Evolutionary conservation across 176 grass and related monocot genomes (phyloP).

Genomic region (Lolium rigidum): DNA sequence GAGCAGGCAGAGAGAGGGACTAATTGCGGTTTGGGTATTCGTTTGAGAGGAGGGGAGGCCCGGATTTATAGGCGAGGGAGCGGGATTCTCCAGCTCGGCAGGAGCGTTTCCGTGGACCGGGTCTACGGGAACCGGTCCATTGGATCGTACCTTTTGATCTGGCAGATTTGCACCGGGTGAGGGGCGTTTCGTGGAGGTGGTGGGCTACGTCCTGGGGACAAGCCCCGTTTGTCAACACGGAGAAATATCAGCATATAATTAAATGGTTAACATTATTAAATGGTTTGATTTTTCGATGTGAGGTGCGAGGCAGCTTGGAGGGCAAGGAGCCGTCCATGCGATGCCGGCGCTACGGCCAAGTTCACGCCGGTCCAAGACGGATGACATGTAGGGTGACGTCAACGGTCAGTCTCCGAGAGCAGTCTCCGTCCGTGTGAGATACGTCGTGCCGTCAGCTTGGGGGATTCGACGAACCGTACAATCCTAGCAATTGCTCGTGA

Average conservation of each 20-base stretch:
- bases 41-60: neutral
- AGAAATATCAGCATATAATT: too few relatives aligned
- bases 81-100: neutral
- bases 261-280: too few relatives aligned
- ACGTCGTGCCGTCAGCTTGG: slow-evolving; percentile 43
- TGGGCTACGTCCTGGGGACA: neutral
- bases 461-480: neutral
- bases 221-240: too few relatives aligned
- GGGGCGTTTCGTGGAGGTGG: slow-evolving; percentile 24
- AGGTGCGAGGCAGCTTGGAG: slow-evolving; percentile 23
- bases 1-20: neutral
- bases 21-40: slow-evolving; percentile 35
- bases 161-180: neutral
- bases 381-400: slow-evolving; percentile 70
- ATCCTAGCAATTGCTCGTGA: neutral
- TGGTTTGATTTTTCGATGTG: neutral
- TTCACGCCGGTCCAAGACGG: slow-evolving; percentile 41
- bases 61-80: slow-evolving; percentile 55
- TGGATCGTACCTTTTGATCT: neutral
- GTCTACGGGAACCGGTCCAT: neutral
- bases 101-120: neutral
- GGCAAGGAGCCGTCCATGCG: slow-evolving; percentile 31
- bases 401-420: neutral
- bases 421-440: slow-evolving; percentile 26
- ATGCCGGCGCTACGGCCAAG: neutral